Conservation (phyloP, 2,329 filamentous ascomycete species). For the Penicillium verrucosum region DNA sequence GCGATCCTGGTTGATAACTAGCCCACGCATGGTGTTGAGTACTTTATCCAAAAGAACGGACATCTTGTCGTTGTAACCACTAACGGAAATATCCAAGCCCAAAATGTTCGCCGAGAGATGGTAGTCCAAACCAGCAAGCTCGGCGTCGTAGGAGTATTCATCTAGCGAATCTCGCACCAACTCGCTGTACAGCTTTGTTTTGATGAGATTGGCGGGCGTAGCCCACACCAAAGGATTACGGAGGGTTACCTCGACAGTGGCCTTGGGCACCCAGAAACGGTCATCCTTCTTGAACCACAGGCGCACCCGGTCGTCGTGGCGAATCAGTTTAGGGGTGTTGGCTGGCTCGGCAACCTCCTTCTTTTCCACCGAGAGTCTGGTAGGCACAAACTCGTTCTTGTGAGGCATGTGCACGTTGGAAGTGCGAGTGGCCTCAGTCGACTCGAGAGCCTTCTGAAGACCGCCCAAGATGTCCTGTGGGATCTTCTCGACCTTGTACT, state of each 20-base stretch:
- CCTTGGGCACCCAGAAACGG: slow-evolving; percentile 96
- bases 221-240: slow-evolving; percentile 75
- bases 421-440: slow-evolving; percentile 58
- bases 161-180: slow-evolving; percentile 83
- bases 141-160: slow-evolving; percentile 94
- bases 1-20: slow-evolving; percentile 79
- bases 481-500: slow-evolving; percentile 81
- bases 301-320: slow-evolving; percentile 74
- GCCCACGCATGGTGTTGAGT: slow-evolving; percentile 74
- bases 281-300: slow-evolving; percentile 99
- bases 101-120: slow-evolving; percentile 68
- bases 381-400: slow-evolving; percentile 94
- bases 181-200: slow-evolving; percentile 76
- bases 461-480: slow-evolving; percentile 70
- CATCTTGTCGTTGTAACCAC: slow-evolving; percentile 96
- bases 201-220: slow-evolving; percentile 73
- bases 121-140: slow-evolving; percentile 85
- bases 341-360: slow-evolving; percentile 77
- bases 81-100: slow-evolving; percentile 74
- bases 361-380: slow-evolving; percentile 88
- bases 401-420: slow-evolving; percentile 79
- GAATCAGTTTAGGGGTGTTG: slow-evolving; percentile 73
- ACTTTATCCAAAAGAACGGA: slow-evolving; percentile 87
- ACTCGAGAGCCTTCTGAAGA: slow-evolving; percentile 62
- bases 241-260: slow-evolving; percentile 76